Base-by-base conservation (phyloP, 192 early-diverging fungal species). In the Entomortierella lignicola region DNA sequence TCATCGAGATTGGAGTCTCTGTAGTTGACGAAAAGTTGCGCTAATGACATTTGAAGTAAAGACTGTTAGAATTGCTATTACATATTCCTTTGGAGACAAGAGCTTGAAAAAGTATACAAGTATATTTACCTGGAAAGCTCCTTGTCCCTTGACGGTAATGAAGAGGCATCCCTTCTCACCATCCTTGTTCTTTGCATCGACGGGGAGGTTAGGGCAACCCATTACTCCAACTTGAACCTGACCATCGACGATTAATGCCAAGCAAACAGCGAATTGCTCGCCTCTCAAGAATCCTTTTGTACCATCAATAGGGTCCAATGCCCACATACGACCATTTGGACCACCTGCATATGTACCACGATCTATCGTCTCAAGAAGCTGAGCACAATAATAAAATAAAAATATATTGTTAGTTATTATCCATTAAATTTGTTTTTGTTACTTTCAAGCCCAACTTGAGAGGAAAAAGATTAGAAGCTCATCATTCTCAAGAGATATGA, bases 221-320 rank as follows among this genome's bases (percentile, higher is more conserved):
- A 96, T 86, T 42, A 99, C 95, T 31, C 95, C 97, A 15, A 99
- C 82, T 66, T 92, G 83, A 11, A 99, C 97, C 20, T 90, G 71
- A 23, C 97, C 96, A 77, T 98, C 92, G 2, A 93, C 84, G 66
- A 99, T 91, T 52, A 98, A 84, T 20, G 96, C 95, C 31, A 99
- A 85, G 71, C 97, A 98, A 4, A 99, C 96, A 0, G 97, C 96
- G 84, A 89, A 99, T 86, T 99, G 98, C 75, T 95, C 96, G 60
- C 97, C 96, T 55, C 98, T 89, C 80, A 99, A 82, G 72, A 99
- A 99, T 25, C 98, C 98, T 80, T 97, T 98, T 30, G 98, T 99
- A n/a, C 98, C 98, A 82, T 99, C 96, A 81, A 94, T 90, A 13
- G 93, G 93, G 72, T 94, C 93, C 42, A 94, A 85, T n/a, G 92